Conservation (phyloP, 805 yeast genomes). For the Candida tibetensis region DNA sequence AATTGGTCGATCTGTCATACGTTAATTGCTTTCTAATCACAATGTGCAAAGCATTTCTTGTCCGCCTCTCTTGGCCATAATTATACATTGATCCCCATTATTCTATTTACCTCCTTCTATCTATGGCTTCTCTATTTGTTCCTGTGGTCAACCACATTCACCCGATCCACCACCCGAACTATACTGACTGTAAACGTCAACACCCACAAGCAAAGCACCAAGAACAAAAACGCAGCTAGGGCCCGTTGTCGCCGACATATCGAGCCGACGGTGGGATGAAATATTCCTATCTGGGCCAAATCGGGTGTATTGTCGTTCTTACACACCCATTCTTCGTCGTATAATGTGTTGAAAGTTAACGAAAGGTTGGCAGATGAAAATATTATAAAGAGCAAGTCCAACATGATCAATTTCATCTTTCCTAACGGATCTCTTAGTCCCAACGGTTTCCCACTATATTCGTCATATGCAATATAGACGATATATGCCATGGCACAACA, state of each 20-base stretch:
- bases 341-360: constrained; percentile 78
- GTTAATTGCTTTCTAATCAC: too few relatives aligned
- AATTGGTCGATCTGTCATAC: too few relatives aligned
- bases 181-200: constrained; percentile 80
- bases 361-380: constrained; percentile 87
- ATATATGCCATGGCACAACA: constrained; percentile 74
- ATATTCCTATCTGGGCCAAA: constrained; percentile 16
- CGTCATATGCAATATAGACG: constrained; percentile 82
- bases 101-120: not conserved
- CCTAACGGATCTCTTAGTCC: constrained; percentile 85
- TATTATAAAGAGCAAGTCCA: constrained; percentile 84
- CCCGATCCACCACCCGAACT: constrained; percentile 75
- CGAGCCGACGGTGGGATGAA: constrained; percentile 37
- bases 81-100: not conserved
- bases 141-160: constrained; percentile 15
- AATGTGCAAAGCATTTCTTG: too few relatives aligned
- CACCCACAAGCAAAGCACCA: constrained; percentile 80
- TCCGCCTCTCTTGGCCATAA: too few relatives aligned
- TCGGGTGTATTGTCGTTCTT: constrained; percentile 22
- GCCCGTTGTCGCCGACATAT: constrained; percentile 80
- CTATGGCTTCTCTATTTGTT: constrained; percentile 4
- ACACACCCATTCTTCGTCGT: constrained; percentile 80
- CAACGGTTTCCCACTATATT: constrained; percentile 85
- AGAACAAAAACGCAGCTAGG: constrained; percentile 72
- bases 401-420: constrained; percentile 74